Conservation (phyloP, 2,329 filamentous ascomycete species). For the Geosmithia putterillii region DNA sequence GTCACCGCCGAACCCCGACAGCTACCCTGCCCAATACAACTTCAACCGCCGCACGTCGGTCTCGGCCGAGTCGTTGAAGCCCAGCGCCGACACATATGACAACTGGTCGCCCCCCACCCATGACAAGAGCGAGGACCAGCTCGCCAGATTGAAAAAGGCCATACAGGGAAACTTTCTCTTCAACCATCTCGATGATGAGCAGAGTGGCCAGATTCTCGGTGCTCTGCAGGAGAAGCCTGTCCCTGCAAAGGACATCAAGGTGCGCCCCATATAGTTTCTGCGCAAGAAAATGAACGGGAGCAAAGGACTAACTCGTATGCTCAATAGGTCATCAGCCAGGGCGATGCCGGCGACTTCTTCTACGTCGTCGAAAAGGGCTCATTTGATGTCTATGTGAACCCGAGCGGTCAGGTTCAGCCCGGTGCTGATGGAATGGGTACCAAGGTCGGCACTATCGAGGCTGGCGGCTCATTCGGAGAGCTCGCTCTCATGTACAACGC, state of each 20-base stretch:
- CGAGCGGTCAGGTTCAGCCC: conserved; percentile 61
- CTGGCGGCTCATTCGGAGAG: conserved; percentile 92
- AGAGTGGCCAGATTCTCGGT: conserved; percentile 74
- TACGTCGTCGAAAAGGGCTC: conserved; percentile 88
- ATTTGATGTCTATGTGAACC: conserved; percentile 87
- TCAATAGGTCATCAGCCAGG: conserved; percentile 81
- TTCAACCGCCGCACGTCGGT: conserved; percentile 89
- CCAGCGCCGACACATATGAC: conserved; percentile 68
- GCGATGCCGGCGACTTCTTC: conserved; percentile 93
- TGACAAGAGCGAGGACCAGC: conserved; percentile 71
- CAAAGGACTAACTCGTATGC: not conserved
- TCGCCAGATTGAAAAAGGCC: conserved; percentile 64
- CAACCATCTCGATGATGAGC: conserved; percentile 87
- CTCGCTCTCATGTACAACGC: conserved; percentile 98
- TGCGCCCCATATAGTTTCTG: conserved; percentile 14
- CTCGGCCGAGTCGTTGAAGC: conserved; percentile 91
- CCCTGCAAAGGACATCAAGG: conserved; percentile 74
- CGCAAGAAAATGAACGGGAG: not conserved
- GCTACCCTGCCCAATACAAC: conserved; percentile 87
- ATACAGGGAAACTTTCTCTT: conserved; percentile 91
- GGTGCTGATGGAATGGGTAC: conserved; percentile 72
- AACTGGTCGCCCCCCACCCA: conserved; percentile 85
- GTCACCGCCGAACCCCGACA: conserved; percentile 45
- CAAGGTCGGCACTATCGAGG: conserved; percentile 69
- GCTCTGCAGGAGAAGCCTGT: conserved; percentile 92